Conservation (phyloP, 2,329 filamentous ascomycete genomes). For the Sclerotinia sclerotiorum region DNA sequence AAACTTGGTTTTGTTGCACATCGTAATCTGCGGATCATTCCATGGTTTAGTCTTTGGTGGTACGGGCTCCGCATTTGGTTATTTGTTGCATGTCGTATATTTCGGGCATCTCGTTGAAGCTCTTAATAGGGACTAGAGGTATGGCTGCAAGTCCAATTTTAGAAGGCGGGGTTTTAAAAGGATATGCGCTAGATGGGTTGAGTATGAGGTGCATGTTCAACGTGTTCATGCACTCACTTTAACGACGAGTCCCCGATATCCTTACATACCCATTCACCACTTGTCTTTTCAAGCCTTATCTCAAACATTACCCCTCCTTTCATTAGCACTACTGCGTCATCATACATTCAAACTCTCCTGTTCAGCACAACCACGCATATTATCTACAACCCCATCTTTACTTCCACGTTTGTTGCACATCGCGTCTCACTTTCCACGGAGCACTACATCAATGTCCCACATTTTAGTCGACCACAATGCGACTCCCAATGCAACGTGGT, state of each 20-base stretch:
- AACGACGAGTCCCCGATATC: no score
- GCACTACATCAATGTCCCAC: background rate
- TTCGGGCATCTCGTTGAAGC: background rate
- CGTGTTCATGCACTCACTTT: background rate
- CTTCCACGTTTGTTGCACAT: conserved; percentile 12
- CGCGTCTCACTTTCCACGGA: background rate
- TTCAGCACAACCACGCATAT: background rate
- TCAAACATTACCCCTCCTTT: background rate
- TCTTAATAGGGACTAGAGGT: background rate
- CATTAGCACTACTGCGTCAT: background rate
- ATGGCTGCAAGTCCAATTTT: background rate
- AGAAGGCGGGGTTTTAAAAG: no score
- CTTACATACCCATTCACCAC: background rate
- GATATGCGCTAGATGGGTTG: background rate
- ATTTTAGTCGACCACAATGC: background rate
- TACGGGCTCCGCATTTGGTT: background rate
- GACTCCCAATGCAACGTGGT: background rate
- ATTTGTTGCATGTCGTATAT: background rate
- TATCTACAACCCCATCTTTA: background rate
- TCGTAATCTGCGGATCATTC: conserved; percentile 18
- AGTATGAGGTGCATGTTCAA: background rate
- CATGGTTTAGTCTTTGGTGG: conserved; percentile 7
- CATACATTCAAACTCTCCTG: background rate
- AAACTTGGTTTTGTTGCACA: conserved; percentile 11
- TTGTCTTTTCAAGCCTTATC: background rate